Evolutionary conservation across 2,329 filamentous ascomycete species (phyloP).

Genomic region (Drechmeria coniospora): DNA sequence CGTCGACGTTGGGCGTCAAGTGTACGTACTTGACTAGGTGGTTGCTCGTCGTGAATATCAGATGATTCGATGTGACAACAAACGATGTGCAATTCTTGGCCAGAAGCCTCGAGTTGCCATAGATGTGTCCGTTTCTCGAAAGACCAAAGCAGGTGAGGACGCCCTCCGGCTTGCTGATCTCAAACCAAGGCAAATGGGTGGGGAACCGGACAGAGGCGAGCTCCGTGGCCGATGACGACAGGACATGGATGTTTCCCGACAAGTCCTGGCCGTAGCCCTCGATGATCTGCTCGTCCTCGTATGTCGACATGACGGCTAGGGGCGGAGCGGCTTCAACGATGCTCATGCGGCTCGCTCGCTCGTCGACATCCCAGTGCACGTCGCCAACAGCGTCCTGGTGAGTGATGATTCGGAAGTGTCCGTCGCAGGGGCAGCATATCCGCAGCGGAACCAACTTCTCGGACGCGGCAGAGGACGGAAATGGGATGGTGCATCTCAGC

Average conservation of each 20-base stretch:
- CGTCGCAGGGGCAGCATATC: constrained; percentile 14
- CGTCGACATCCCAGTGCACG: constrained; percentile 10
- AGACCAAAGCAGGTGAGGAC: constrained; percentile 43
- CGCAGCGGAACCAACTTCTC: constrained; percentile 15
- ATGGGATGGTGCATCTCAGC: constrained; percentile 23
- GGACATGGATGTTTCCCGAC: constrained; percentile 27
- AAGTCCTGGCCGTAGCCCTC: constrained; percentile 30
- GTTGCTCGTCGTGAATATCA: constrained; percentile 84
- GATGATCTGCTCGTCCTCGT: constrained; percentile 12
- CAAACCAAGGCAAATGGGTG: constrained; percentile 35
- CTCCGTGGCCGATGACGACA: constrained; percentile 18
- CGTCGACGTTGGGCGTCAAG: constrained; percentile 43
- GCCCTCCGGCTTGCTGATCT: constrained; percentile 27
- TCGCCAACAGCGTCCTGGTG: constrained; percentile 13
- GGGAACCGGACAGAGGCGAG: constrained; percentile 24
- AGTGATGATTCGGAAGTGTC: constrained; percentile 16
- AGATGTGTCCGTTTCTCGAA: constrained; percentile 62
- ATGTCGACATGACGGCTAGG: constrained; percentile 16
- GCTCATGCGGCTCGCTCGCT: constrained; percentile 4
- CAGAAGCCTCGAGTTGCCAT: constrained; percentile 57
- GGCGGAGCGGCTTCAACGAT: constrained; percentile 8
- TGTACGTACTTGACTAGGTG: constrained; percentile 93
- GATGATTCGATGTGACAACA: constrained; percentile 60
- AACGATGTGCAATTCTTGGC: constrained; percentile 90
- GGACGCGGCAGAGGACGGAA: constrained; percentile 13